Percentiles rank a stretch among this genome's conserved stretches.
These are phyloP conservation scores for Pseudocercospora fuligena DNA, from an alignment of 2,329 filamentous ascomycete genomes.

Conservation along the genomic window DNA sequence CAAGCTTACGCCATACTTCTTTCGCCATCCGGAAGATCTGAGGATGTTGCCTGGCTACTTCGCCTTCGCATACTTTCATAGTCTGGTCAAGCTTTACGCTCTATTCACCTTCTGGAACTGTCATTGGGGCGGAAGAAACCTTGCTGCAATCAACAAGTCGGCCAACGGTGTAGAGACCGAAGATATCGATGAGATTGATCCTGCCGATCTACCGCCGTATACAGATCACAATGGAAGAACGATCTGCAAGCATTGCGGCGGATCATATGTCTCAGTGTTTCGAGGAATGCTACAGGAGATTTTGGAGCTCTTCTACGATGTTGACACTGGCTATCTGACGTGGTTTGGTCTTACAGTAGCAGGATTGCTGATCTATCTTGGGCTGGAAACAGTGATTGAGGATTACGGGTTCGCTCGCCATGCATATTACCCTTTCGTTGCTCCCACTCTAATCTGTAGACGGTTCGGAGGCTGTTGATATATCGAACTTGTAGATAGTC, in stretches of 20 bases:
- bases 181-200: neutral
- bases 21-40: constrained; percentile 17
- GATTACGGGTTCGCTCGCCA: neutral
- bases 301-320: neutral
- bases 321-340: neutral
- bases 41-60: constrained; percentile 16
- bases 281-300: neutral
- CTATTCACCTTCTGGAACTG: constrained; percentile 20
- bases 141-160: constrained; percentile 8
- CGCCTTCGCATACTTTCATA: constrained; percentile 18
- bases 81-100: constrained; percentile 18
- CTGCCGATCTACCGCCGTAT: neutral
- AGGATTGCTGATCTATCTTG: neutral
- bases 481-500: neutral
- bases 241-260: neutral
- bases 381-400: neutral
- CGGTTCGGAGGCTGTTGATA: neutral
- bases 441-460: neutral
- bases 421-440: neutral
- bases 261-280: neutral
- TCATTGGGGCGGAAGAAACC: constrained; percentile 14
- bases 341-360: neutral
- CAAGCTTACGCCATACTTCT: constrained; percentile 17
- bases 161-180: neutral
- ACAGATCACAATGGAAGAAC: neutral